Conservation (phyloP, 164 flowering plant species). For the Brasenia schreberi region DNA sequence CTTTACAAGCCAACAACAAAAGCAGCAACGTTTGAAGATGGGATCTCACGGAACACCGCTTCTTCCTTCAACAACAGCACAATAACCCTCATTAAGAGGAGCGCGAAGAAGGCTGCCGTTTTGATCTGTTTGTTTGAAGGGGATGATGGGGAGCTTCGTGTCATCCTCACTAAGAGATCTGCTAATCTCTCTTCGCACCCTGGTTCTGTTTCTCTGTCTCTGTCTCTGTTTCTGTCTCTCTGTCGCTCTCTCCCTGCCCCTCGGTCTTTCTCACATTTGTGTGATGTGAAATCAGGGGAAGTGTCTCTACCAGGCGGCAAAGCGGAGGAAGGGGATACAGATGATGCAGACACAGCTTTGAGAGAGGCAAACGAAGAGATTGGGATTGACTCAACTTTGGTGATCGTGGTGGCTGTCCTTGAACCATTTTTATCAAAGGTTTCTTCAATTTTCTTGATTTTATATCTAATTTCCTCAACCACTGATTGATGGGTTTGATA, state of each 20-base stretch:
- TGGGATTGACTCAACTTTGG: slow-evolving; percentile 82
- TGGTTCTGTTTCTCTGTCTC: slow-evolving; percentile 17
- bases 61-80: background rate
- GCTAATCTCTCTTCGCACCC: slow-evolving; percentile 43
- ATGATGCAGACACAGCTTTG: slow-evolving; percentile 62
- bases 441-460: background rate
- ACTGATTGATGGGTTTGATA: too few species aligned
- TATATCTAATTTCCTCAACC: background rate
- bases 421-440: slow-evolving; percentile 89
- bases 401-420: slow-evolving; percentile 55
- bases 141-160: slow-evolving; percentile 34
- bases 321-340: slow-evolving; percentile 66
- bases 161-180: slow-evolving; percentile 54
- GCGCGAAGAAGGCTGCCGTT: slow-evolving; percentile 30
- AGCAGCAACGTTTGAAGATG: slow-evolving; percentile 1
- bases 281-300: slow-evolving; percentile 42
- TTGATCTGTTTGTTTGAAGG: slow-evolving; percentile 48
- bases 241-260: background rate
- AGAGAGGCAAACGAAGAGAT: slow-evolving; percentile 95
- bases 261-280: background rate
- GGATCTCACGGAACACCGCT: background rate
- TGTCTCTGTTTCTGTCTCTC: background rate
- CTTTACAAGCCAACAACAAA: slow-evolving; percentile 38
- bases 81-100: background rate
- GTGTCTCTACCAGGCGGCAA: slow-evolving; percentile 92